Evolutionary conservation across 768 basidiomycete species (phyloP), one percentile per base, ranked within the genome.

Genomic region (Suillus alpinus): DNA sequence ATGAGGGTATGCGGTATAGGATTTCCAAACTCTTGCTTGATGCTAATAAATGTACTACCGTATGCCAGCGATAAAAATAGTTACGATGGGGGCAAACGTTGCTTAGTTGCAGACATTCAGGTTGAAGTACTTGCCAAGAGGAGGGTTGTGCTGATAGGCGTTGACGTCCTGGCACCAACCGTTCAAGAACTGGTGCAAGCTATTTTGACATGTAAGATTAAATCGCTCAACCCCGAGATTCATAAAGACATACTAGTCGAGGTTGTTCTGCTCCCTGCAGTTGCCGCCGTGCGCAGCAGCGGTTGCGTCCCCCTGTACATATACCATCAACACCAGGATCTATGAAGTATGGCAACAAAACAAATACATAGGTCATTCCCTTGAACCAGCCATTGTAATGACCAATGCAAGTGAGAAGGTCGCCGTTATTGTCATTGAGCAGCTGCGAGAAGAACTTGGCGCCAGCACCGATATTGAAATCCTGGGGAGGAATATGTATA

Each of bases 191-290:
- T 92, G 87, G 62, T 84, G 80, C 20, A 92, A 68, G 71, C 89
- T 91, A 63, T 59, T 49, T 26, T n/a, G 50, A 23, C 26, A 36
- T 55, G n/a, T 60, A 41, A 53, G 29, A 34, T 39, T 31, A 34
- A 49, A 57, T 36, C 1, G 14, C n/a, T 26, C 4, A 49, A 58
- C 31, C 59, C 9, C 36, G 23, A 32, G 16, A 53, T 41, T 37
- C 8, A 57, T 57, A 37, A 58, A 58, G 36, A 78, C 88, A 66
- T 68, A 89, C 90, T 95, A 95, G 75, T 94, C 93, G 52, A 92
- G 78, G 76, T 94, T 94, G 70, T 92, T 87, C 78, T 93, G 92
- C 72, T 88, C 88, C 49, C 71, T 75, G 73, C 87, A 90, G 77
- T 89, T 90, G 52, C 67, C 37, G 1, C 78, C 74, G 53, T 76